Evolutionary conservation across 2,329 filamentous ascomycete genomes (phyloP).

Genomic region (Cryoendolithus antarcticus): DNA sequence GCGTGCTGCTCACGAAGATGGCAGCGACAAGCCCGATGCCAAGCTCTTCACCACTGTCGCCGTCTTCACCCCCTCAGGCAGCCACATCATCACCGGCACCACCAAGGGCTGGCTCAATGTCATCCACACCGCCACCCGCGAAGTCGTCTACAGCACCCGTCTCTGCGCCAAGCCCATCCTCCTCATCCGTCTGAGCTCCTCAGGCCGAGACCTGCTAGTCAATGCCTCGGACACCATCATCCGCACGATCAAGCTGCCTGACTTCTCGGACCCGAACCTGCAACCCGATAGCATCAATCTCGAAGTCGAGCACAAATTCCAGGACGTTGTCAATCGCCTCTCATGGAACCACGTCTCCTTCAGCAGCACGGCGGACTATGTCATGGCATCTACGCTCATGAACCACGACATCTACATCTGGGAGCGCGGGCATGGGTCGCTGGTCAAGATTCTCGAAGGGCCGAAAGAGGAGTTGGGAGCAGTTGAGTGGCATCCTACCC

Average conservation of each 20-base stretch:
- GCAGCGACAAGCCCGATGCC: conserved; percentile 80
- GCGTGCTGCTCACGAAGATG: conserved; percentile 58
- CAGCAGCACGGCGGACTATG: conserved; percentile 86
- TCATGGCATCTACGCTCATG: conserved; percentile 92
- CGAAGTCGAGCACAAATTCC: conserved; percentile 93
- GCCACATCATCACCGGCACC: conserved; percentile 83
- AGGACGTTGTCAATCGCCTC: conserved; percentile 88
- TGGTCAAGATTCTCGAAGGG: conserved; percentile 93
- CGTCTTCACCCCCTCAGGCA: conserved; percentile 72
- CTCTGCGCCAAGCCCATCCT: conserved; percentile 81
- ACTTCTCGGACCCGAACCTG: conserved; percentile 50
- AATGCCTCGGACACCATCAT: conserved; percentile 95
- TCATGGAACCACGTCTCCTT: conserved; percentile 98
- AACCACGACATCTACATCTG: conserved; percentile 98
- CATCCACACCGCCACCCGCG: conserved; percentile 67
- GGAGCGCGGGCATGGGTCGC: conserved; percentile 84
- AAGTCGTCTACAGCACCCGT: conserved; percentile 80
- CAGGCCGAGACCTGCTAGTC: conserved; percentile 76
- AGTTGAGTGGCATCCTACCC: conserved; percentile 91
- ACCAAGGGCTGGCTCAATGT: conserved; percentile 96
- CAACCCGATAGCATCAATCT: conserved; percentile 79
- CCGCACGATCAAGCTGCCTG: conserved; percentile 78
- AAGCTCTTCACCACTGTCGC: conserved; percentile 92
- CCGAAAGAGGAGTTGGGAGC: conserved; percentile 93
- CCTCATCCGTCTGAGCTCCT: conserved; percentile 69